Evolutionary conservation across 371 early-diverging fungal species (phyloP), one percentile per base, ranked within the genome.

Genomic region (Mortierella sp.): DNA sequence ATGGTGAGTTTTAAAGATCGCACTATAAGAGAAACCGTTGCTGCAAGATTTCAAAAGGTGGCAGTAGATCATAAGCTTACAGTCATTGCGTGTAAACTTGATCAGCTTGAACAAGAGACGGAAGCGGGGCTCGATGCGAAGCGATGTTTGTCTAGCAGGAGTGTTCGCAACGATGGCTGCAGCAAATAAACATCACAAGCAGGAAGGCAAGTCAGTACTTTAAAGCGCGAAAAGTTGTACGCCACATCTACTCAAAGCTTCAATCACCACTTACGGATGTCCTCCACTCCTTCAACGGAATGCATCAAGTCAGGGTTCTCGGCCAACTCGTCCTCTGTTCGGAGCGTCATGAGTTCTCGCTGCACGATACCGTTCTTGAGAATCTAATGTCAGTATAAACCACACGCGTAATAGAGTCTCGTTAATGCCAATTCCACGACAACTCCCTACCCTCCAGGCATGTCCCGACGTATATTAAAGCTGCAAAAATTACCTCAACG

Each of bases 271-370:
- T 55, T 84, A 84, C 85, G 54, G 24, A 87, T 87, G 56, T 87
- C 87, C 38, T 87, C 78, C 0, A 87, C 83, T 56, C 74, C 75
- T 43, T 77, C 78, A 3, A 83, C 63, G 38, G 87, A 87, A 27
- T 75, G 65, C 87, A 87, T 87, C 74, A 87, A 48, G 60, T 83
- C 83, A 16, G 87, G 87, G 21, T 87, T 80, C 71, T 80, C 83
- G 27, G 48, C 74, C 60, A 87, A 71, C 43, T 87, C 87, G 10
- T 41, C 56, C 74, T 87, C 87, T 1, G 87, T 70, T 32, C 76
- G 77, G 68, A 87, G 68, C 24, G 77, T 58, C 87, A 87, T 87
- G 51, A 79, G 18, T 2, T 79, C 58, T 38, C 86, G 54, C 44
- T 79, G 74, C 10, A 46, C 75, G 2, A 85, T 63, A 8, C 80